Percentiles rank a stretch among this genome's conserved stretches.
Conservation (phyloP, 352 stramenopile genomes). For the Globisporangium megalacanthum region DNA sequence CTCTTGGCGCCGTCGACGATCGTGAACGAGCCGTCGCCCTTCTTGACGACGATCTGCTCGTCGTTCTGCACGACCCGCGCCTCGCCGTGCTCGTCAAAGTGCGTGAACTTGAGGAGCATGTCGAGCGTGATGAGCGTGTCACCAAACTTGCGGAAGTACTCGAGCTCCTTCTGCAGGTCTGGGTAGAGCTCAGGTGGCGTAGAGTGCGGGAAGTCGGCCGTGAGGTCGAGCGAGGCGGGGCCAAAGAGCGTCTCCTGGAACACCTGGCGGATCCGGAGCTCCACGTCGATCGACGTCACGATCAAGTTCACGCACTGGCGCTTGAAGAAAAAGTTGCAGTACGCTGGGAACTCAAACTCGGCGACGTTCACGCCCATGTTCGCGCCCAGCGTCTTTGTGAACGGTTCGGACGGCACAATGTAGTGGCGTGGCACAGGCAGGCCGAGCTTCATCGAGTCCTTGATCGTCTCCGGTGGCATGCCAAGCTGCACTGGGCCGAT, state of each 20-base stretch:
- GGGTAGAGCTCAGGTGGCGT: constrained; percentile 55
- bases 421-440: constrained; percentile 92
- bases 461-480: constrained; percentile 97
- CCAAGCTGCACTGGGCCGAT: constrained; percentile 86
- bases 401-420: constrained; percentile 93
- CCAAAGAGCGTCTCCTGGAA: constrained; percentile 90
- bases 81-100: constrained; percentile 67
- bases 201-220: constrained; percentile 62
- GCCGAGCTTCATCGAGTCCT: constrained; percentile 94
- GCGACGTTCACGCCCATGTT: constrained; percentile 95
- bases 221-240: constrained; percentile 62
- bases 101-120: constrained; percentile 86
- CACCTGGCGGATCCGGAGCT: constrained; percentile 77
- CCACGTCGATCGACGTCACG: constrained; percentile 68
- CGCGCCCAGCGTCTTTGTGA: constrained; percentile 91
- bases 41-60: constrained; percentile 57
- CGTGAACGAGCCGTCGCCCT: constrained; percentile 60
- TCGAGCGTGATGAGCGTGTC: constrained; percentile 87
- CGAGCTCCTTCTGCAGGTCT: constrained; percentile 77
- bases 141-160: constrained; percentile 89
- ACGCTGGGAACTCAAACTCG: constrained; percentile 97
- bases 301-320: constrained; percentile 84
- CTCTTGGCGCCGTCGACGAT: constrained; percentile 56
- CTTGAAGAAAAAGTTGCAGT: constrained; percentile 97
- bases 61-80: constrained; percentile 57